A percentile compares a stretch with the other conserved stretches of the same genome.
These are phyloP conservation scores for Hypoxylon rickii DNA, from an alignment of 495 filamentous ascomycete genomes.

Conservation along the genomic window DNA sequence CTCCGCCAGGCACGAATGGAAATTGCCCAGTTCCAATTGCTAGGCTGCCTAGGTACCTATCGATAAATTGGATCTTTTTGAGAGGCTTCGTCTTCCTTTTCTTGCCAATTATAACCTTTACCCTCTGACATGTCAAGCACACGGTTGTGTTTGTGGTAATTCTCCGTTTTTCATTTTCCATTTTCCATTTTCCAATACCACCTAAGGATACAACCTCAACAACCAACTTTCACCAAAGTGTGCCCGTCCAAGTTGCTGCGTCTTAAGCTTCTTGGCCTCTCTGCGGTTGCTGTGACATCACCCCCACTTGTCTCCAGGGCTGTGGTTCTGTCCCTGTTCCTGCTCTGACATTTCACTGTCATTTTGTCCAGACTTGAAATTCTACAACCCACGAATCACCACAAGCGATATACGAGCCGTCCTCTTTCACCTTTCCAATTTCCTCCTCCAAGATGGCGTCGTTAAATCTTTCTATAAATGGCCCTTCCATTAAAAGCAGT, in stretches of 20 bases:
- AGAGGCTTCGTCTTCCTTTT: constrained; percentile 9
- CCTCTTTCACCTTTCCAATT: background rate
- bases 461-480: constrained; percentile 88
- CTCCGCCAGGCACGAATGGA: constrained; percentile 33
- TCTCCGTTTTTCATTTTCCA: background rate
- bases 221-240: too few relatives aligned
- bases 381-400: background rate
- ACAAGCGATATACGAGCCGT: background rate
- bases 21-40: background rate
- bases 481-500: constrained; percentile 87
- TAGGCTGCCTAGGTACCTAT: background rate
- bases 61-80: constrained; percentile 28
- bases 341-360: background rate
- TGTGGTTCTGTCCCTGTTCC: constrained; percentile 4
- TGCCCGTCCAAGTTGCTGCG: background rate
- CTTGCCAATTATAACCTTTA: too few relatives aligned
- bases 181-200: too few relatives aligned
- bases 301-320: constrained; percentile 21
- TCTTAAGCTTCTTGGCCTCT: constrained; percentile 15
- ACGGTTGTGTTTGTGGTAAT: background rate
- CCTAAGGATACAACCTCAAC: too few relatives aligned
- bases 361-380: too few relatives aligned
- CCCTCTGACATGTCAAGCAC: constrained; percentile 11
- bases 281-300: constrained; percentile 37
- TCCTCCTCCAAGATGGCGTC: constrained; percentile 71